Base-by-base conservation (phyloP, 208 protist genomes). In the Eutreptiella sp. region DNA sequence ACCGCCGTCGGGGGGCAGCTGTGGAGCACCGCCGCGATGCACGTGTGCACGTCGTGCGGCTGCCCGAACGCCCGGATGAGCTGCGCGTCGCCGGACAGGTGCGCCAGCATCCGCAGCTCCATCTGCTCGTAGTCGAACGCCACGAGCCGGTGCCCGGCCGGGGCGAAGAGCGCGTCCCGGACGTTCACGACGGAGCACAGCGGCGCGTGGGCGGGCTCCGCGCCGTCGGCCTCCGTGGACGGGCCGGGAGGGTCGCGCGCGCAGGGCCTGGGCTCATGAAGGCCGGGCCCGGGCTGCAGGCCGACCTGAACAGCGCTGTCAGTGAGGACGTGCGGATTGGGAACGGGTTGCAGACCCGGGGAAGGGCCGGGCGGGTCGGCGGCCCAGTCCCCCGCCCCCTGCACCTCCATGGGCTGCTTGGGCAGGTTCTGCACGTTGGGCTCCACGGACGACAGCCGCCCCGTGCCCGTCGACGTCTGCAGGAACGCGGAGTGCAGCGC, bases 121-220 rank as follows among this genome's bases (percentile, higher is more conserved):
- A 92, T 89, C 59, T 92, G 86, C 60, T 85, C 71, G 69, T 89
- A 92, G 61, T 92, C 86, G n/a, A 88, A 59, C 21, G 84, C 84
- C 35, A 90, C 43, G 31, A 92, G 71, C 31, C 75, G 66, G 23
- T 53, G 66, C 2, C 78, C 80, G 0, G 62, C 48, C 14, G 79
- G 77, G 0, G 81, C 77, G 9, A 85, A 62, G 57, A 91, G 88
- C 63, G 60, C 19, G 38, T 11, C 42, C 55, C 19, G 52, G 38
- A 26, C 36, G 38, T 21, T 53, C 34, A 5, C 7, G 29, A 38
- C 2, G 14, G n/a, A 28, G 36, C n/a, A 16, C 21, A 38, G 1
- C 24, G n/a, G n/a, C n/a, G n/a, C n/a, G n/a, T n/a, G n/a, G n/a
- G n/a, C n/a, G n/a, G n/a, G n/a, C n/a, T n/a, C n/a, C n/a, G n/a